These are phyloP conservation scores for Phialophora tarda DNA, from an alignment of 2,329 filamentous ascomycete species.

Conservation along the genomic window DNA sequence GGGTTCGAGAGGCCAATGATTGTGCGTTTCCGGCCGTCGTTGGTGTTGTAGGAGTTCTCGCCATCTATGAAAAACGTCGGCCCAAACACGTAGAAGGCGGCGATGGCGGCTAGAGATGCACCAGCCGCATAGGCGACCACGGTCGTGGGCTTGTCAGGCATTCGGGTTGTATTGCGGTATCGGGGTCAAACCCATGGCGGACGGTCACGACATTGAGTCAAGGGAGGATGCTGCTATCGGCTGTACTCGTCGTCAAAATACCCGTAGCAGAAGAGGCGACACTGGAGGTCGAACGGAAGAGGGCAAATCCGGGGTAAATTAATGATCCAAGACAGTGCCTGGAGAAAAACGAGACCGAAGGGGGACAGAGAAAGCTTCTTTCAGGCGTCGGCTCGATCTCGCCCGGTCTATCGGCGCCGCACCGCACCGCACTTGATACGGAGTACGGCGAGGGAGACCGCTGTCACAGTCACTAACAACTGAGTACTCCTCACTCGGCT, in stretches of 20 bases:
- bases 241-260: not conserved
- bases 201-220: conserved; percentile 25
- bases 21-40: conserved; percentile 72
- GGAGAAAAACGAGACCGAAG: not conserved
- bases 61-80: conserved; percentile 96
- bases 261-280: not conserved
- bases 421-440: not conserved
- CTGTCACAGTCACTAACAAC: not conserved
- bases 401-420: too few species aligned
- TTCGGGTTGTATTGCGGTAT: conserved; percentile 45
- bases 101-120: conserved; percentile 90
- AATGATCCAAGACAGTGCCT: not conserved
- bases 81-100: conserved; percentile 94
- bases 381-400: not conserved
- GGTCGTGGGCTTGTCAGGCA: conserved; percentile 82
- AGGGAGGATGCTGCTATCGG: conserved; percentile 1
- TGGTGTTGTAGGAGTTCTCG: conserved; percentile 65
- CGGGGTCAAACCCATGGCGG: conserved; percentile 29
- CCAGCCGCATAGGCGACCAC: conserved; percentile 93
- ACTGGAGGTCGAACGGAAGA: conserved; percentile 6
- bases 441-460: not conserved
- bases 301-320: conserved; percentile 21
- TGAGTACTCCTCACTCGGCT: not conserved
- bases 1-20: conserved; percentile 88
- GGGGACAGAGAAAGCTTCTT: not conserved